Evolutionary conservation across 2,329 filamentous ascomycete species (phyloP).

Genomic region (Scedosporium boydii): DNA sequence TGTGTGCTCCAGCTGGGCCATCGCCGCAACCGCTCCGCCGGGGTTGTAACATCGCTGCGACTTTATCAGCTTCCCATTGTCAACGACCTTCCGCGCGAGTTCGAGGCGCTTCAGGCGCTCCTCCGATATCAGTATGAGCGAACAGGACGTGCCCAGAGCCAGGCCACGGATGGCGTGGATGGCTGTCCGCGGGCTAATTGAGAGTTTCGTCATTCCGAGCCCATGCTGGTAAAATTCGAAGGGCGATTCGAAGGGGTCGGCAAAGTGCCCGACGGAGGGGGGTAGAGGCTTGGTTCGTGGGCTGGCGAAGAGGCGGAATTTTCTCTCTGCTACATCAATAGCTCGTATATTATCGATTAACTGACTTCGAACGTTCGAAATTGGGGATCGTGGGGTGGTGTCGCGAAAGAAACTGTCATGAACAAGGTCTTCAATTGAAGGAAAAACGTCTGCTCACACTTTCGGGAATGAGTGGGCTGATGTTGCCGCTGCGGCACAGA

Average conservation of each 20-base stretch:
- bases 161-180: slow-evolving; percentile 46
- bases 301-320: neutral
- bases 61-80: slow-evolving; percentile 30
- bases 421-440: neutral
- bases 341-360: neutral
- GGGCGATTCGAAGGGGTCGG: neutral
- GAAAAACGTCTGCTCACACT: neutral
- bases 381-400: neutral
- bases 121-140: slow-evolving; percentile 43
- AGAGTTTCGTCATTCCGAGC: slow-evolving; percentile 4
- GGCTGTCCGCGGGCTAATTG: slow-evolving; percentile 42
- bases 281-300: neutral
- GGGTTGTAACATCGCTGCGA: slow-evolving; percentile 11
- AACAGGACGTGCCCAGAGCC: slow-evolving; percentile 47
- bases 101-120: slow-evolving; percentile 47
- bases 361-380: neutral
- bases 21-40: slow-evolving; percentile 9
- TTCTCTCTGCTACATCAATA: neutral
- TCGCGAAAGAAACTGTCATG: neutral
- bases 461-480: slow-evolving; percentile 1
- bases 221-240: neutral
- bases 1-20: slow-evolving; percentile 6
- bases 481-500: neutral
- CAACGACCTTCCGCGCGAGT: slow-evolving; percentile 36
- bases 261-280: neutral